A percentile compares a stretch with the other conserved stretches of the same genome.
These are phyloP conservation scores for Rhodotorula sp. DNA, from an alignment of 1,284 basidiomycete genomes.

Conservation along the genomic window DNA sequence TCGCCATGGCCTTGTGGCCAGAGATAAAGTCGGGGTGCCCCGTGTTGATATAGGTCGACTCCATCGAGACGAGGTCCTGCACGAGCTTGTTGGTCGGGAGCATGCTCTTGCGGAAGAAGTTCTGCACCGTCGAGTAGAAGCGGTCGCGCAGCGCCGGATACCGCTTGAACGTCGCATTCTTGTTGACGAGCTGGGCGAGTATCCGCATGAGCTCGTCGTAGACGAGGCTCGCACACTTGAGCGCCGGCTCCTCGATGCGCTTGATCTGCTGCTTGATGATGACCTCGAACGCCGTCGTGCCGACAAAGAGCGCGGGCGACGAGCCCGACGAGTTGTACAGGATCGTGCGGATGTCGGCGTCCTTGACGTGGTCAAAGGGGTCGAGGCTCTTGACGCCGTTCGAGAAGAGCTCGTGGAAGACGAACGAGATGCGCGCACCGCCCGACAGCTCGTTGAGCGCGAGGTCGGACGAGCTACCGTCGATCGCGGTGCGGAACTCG, in stretches of 20 bases:
- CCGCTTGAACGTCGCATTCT: slow-evolving; percentile 91
- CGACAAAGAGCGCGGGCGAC: slow-evolving; percentile 92
- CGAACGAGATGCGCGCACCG: slow-evolving; percentile 95
- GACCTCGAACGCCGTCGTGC: slow-evolving; percentile 93
- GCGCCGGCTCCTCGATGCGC: slow-evolving; percentile 85
- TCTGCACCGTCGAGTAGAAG: slow-evolving; percentile 91
- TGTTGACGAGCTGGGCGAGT: slow-evolving; percentile 79
- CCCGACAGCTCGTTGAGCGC: slow-evolving; percentile 93
- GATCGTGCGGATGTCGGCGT: slow-evolving; percentile 92
- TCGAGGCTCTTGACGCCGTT: slow-evolving; percentile 94
- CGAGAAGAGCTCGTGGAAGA: slow-evolving; percentile 97
- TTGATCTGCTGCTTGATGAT: slow-evolving; percentile 99
- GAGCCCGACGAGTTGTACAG: slow-evolving; percentile 98
- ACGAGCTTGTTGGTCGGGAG: slow-evolving; percentile 92
- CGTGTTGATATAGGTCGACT: slow-evolving; percentile 98
- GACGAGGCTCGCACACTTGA: slow-evolving; percentile 91
- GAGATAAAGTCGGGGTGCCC: slow-evolving; percentile 97
- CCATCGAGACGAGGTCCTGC: slow-evolving; percentile 88
- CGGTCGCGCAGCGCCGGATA: slow-evolving; percentile 91
- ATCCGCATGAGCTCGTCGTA: slow-evolving; percentile 98
- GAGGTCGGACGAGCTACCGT: slow-evolving; percentile 94
- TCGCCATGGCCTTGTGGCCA: slow-evolving; percentile 92
- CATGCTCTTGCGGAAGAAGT: slow-evolving; percentile 95
- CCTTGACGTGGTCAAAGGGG: slow-evolving; percentile 97
- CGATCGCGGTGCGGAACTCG: slow-evolving; percentile 94